These are phyloP conservation scores for Trichoderma simmonsii DNA, from an alignment of 2,329 filamentous ascomycete species.

Conservation along the genomic window DNA sequence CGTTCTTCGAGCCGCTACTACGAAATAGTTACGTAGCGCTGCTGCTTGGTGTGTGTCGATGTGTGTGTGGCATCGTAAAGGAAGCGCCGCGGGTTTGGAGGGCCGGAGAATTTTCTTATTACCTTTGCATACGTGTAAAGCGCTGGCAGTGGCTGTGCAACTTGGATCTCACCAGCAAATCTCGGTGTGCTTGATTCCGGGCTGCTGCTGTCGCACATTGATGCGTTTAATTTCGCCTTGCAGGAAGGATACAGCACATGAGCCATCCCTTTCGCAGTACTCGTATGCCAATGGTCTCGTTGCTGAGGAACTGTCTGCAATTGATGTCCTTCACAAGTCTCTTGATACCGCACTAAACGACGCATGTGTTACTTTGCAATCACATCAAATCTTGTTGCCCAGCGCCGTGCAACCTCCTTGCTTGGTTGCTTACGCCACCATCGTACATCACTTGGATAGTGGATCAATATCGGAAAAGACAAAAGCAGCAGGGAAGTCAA, in stretches of 20 bases:
- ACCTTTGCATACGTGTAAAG: background rate
- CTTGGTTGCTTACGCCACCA: background rate
- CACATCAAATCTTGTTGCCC: background rate
- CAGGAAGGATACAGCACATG: background rate
- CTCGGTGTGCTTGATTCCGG: background rate
- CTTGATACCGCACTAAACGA: background rate
- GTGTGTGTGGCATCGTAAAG: background rate
- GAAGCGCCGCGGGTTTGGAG: background rate
- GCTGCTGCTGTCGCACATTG: background rate
- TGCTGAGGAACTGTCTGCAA: background rate
- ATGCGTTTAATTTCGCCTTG: constrained; percentile 2
- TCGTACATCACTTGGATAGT: background rate
- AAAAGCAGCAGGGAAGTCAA: background rate
- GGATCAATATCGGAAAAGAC: background rate
- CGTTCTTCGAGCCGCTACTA: background rate
- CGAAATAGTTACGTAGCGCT: background rate
- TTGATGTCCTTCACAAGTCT: background rate
- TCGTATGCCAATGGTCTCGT: background rate
- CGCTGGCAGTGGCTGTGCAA: constrained; percentile 1
- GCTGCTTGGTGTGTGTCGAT: background rate
- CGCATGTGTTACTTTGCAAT: constrained; percentile 4
- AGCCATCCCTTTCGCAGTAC: background rate
- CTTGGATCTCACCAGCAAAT: background rate
- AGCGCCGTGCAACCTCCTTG: background rate
- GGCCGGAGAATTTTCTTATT: background rate